These are phyloP conservation scores for Lichtheimia ramosa DNA, from an alignment of 371 early-diverging fungal genomes.

Conservation along the genomic window DNA sequence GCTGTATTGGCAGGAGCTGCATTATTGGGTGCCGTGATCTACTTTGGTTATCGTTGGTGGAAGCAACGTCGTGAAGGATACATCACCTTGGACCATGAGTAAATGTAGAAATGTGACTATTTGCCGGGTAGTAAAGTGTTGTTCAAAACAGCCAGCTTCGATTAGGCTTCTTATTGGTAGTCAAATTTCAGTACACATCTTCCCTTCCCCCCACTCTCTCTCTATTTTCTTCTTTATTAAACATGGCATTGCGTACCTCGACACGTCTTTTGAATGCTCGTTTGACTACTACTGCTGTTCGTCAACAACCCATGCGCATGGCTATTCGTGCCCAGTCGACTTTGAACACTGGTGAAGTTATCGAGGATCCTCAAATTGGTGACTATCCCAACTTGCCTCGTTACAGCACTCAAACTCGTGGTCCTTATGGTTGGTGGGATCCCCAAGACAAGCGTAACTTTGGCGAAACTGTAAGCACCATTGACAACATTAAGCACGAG, in stretches of 20 bases:
- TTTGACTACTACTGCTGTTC: slow-evolving; percentile 13
- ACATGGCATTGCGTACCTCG: slow-evolving; percentile 45
- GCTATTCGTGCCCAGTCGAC: slow-evolving; percentile 50
- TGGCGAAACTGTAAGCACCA: slow-evolving; percentile 55
- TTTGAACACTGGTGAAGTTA: slow-evolving; percentile 40
- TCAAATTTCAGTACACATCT: too few relatives aligned
- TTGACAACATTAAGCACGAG: not conserved
- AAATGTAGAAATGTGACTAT: not conserved
- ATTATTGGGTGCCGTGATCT: slow-evolving; percentile 12
- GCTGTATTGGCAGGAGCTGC: slow-evolving; percentile 13
- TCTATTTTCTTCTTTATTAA: not conserved
- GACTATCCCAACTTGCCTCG: slow-evolving; percentile 68
- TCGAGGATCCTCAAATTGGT: slow-evolving; percentile 65
- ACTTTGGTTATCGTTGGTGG: slow-evolving; percentile 26
- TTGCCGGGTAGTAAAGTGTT: too few relatives aligned
- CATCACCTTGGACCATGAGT: slow-evolving; percentile 13
- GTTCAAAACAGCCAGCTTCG: too few relatives aligned
- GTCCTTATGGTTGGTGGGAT: slow-evolving; percentile 62
- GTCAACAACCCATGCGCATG: slow-evolving; percentile 30
- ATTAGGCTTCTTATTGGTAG: too few relatives aligned
- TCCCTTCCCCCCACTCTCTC: too few relatives aligned
- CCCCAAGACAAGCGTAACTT: slow-evolving; percentile 67
- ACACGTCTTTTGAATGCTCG: slow-evolving; percentile 45
- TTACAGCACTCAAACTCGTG: slow-evolving; percentile 56
- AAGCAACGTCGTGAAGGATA: slow-evolving; percentile 27